Evolutionary conservation across 2,329 filamentous ascomycete genomes (phyloP).

Genomic region (Pestalotiopsis sp.): DNA sequence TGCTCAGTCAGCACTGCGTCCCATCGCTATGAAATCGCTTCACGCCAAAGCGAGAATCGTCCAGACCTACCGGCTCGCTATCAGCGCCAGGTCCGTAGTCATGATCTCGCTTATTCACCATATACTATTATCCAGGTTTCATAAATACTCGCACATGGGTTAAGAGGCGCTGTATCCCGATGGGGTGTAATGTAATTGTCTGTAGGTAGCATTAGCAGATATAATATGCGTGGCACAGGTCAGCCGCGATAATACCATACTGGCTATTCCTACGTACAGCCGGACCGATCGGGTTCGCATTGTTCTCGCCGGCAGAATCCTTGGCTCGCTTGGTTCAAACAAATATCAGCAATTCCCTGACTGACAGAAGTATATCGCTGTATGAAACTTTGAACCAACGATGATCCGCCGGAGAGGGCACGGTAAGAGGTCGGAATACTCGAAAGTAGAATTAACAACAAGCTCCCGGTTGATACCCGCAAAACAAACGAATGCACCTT

Average conservation of each 20-base stretch:
- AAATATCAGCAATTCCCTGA: neutral
- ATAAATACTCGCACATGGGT: neutral
- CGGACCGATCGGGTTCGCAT: neutral
- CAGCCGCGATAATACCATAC: neutral
- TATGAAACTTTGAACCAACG: neutral
- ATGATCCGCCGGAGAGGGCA: neutral
- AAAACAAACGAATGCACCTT: neutral
- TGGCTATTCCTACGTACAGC: neutral
- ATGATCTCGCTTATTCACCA: too few relatives aligned
- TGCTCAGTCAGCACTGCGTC: too few relatives aligned
- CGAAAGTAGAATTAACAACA: neutral
- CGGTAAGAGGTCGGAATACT: neutral
- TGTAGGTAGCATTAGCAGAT: neutral
- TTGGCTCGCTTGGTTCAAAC: neutral
- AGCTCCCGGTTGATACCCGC: neutral
- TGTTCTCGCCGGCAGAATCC: neutral
- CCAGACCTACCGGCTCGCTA: too few relatives aligned
- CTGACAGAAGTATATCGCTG: too few relatives aligned
- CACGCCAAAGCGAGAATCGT: too few relatives aligned
- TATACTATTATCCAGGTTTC: neutral
- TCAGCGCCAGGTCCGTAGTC: too few relatives aligned
- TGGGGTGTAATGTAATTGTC: neutral
- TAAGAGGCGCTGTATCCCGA: neutral
- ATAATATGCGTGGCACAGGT: neutral
- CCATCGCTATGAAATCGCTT: too few relatives aligned